Evolutionary conservation across 805 yeast species (phyloP), one percentile per base, ranked within the genome.

Genomic region (Blastobotrys americana): DNA sequence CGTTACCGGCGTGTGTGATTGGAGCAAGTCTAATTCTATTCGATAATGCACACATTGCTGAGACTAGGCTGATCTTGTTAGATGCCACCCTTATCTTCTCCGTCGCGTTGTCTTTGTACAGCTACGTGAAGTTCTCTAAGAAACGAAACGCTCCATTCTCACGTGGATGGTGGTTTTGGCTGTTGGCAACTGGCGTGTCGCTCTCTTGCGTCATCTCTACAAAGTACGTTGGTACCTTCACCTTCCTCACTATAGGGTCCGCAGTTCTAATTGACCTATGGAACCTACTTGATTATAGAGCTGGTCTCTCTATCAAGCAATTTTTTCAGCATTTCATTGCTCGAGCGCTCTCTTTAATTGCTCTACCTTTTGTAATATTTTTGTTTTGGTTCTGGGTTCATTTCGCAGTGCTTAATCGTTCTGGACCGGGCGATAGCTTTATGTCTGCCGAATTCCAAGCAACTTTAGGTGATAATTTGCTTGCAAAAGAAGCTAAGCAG

Each of bases 401-500:
- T 66, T 93, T 93, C 66, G 74, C 78, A 23, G 75, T 93, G 20
- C 74, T 93, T 57, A 74, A 67, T 55, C 81, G 76, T 54, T 89
- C 97, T 1, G 99, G 99, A 22, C 93, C 97, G 3, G 99, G 99
- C 50, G 97, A 93, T 61, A 72, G 74, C 2, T 88, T 90, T 63
- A 93, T 93, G 98, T 78, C 93, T n/a, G 73, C 93, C 4, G 89
- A 83, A 48, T 93, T 93, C 73, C 97, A 93, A 68, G 96, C 87
- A 58, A 82, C 96, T 27, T 72, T 93, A 42, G 81, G 78, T 31
- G 98, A 93, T 60, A 84, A 89, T 41, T 79, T 84, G 19, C 62
- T 84, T 56, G 84, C 90, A 10, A 74, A 67, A 55, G 77, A 77
- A 23, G 77, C 96, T 2, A 80, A 77, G 55, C 78, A 74, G 27